Evolutionary conservation across 192 early-diverging fungal species (phyloP).

Genomic region (Podila clonocystis): DNA sequence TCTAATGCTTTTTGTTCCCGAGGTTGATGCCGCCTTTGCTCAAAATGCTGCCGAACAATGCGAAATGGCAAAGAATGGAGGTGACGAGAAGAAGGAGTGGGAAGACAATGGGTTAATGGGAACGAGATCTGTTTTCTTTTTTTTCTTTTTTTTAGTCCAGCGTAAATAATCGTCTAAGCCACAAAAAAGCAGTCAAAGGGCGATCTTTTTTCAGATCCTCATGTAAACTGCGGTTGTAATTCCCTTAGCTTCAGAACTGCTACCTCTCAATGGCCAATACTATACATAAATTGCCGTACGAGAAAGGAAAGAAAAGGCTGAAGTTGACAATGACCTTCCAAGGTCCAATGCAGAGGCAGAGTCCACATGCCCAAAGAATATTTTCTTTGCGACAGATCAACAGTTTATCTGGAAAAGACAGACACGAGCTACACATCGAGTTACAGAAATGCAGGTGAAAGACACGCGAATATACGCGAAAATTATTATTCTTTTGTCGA

Average conservation of each 20-base stretch:
- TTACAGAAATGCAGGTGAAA: no score
- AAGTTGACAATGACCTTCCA: no score
- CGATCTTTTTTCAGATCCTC: neutral
- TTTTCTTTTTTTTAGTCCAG: neutral
- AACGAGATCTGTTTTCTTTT: conserved; percentile 7
- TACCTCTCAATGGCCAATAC: neutral
- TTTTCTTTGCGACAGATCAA: no score
- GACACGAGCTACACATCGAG: no score
- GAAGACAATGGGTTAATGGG: neutral
- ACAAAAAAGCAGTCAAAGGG: neutral
- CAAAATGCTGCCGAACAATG: conserved; percentile 1
- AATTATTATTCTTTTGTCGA: no score
- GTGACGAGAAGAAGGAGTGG: neutral
- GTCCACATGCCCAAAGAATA: no score
- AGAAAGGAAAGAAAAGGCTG: no score
- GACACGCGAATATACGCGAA: no score
- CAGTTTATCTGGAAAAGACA: no score
- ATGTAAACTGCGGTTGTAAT: no score
- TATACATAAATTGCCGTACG: neutral
- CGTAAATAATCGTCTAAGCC: conserved; percentile 3
- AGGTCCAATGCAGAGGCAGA: no score
- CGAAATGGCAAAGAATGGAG: conserved; percentile 1
- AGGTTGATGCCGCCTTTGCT: conserved; percentile 1
- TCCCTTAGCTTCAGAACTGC: neutral
- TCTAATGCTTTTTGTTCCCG: neutral